Evolutionary conservation across 148 eudicot species (phyloP), one percentile per base, ranked within the genome.

Genomic region (Camellia japonica): DNA sequence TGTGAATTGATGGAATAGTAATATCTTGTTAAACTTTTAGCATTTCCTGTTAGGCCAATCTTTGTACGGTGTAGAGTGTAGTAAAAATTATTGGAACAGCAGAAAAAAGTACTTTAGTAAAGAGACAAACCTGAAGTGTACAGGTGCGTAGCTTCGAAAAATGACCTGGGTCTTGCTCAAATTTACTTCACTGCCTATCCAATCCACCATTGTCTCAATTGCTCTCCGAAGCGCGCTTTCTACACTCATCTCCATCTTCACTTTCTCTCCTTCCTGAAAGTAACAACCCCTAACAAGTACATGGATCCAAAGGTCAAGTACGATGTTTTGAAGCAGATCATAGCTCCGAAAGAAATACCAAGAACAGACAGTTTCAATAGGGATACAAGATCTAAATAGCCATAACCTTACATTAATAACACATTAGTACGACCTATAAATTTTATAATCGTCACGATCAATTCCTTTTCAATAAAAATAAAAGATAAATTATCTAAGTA

Each of bases 141-240:
- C 89, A 16, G 98, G 97, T 73, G 97, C 86, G 78, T 88, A 94
- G 67, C 88, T 86, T 18, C 98, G 94, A 79, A 94, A 90, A 82
- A 87, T 75, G 78, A 94, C 86, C 30, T 84, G 91, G 68, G 97
- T 92, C 83, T 84, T 90, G 80, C 76, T 85, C 80, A 77, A 51
- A 76, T 92, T 81, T 23, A 94, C 91, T 80, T 92, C 87, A 70
- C 66, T 82, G 52, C 77, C 76, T 73, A 90, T 85, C 93, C 92
- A 94, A 51, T 76, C 66, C 43, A 78, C 52, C 75, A 94, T 69
- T 14, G 98, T 94, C 83, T 84, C 86, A 30, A 94, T 75, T 14
- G 97, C 87, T 74, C 86, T 85, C 42, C 63, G 86, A 71, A 85
- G 89, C 64, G 93, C 98, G 43, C 83, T 77, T 74, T 87, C 91